Percentiles rank a stretch among this genome's conserved stretches.
Evolutionary conservation across 805 yeast genomes (phyloP).

Genomic region (Candida rishiriensis): DNA sequence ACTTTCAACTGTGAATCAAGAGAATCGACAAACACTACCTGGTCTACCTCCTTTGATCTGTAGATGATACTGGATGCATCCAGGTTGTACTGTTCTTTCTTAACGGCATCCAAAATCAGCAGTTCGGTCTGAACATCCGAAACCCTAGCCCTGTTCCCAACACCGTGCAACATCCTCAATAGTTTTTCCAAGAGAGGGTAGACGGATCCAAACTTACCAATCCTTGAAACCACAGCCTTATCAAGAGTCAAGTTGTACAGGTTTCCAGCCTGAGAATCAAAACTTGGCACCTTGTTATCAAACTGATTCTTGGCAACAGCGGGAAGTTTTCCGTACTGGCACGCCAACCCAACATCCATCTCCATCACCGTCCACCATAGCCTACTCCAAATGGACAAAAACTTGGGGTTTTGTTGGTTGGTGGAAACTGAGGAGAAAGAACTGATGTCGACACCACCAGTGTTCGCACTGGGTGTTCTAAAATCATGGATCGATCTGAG

Average conservation of each 20-base stretch:
- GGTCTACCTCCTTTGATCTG: not conserved
- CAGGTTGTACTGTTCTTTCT: slow-evolving; percentile 1
- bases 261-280: slow-evolving; percentile 12
- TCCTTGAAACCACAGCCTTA: slow-evolving; percentile 13
- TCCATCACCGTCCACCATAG: slow-evolving; percentile 24
- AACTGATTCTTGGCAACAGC: slow-evolving; percentile 13
- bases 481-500: slow-evolving; percentile 5
- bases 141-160: slow-evolving; percentile 18
- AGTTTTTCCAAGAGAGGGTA: slow-evolving; percentile 16
- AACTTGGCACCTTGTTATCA: slow-evolving; percentile 12
- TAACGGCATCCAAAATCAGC: slow-evolving; percentile 6
- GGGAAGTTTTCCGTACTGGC: slow-evolving; percentile 21
- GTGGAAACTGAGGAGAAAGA: too few relatives aligned
- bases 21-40: slow-evolving; percentile 1
- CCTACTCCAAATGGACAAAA: slow-evolving; percentile 25
- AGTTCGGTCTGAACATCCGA: slow-evolving; percentile 19
- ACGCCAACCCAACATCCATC: slow-evolving; percentile 20
- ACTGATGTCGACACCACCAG: too few relatives aligned
- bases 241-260: slow-evolving; percentile 16
- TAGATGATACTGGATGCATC: not conserved
- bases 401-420: slow-evolving; percentile 9
- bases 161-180: slow-evolving; percentile 17
- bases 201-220: slow-evolving; percentile 14
- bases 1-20: slow-evolving; percentile 2
- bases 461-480: not conserved